Conservation (phyloP, 176 grass and related monocot genomes). For the Ampelocalamus luodianensis region DNA sequence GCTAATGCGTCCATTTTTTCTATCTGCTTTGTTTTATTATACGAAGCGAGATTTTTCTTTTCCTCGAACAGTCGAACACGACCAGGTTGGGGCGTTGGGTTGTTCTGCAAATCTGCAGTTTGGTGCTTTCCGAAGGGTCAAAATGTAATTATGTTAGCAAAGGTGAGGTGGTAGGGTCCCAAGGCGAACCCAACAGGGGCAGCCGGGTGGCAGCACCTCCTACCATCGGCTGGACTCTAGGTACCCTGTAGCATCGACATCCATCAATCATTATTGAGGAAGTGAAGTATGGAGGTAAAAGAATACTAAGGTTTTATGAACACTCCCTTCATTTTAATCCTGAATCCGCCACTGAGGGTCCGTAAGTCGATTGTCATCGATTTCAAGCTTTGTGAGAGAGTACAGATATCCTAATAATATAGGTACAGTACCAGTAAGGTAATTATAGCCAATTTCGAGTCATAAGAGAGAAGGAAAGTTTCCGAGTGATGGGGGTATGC, state of each 20-base stretch:
- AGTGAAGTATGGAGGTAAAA: no score
- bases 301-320: no score
- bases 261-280: no score
- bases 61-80: neutral
- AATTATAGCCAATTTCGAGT: conserved; percentile 12
- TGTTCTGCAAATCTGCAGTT: conserved; percentile 10
- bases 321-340: no score
- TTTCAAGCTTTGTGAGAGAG: no score
- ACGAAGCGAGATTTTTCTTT: conserved; percentile 45
- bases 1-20: conserved; percentile 56
- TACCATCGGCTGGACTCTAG: no score
- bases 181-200: no score
- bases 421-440: neutral
- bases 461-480: conserved; percentile 25
- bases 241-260: no score
- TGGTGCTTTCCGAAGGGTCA: conserved; percentile 6
- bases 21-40: conserved; percentile 56
- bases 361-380: neutral
- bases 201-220: no score
- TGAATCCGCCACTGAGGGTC: neutral
- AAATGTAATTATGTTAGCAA: neutral
- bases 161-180: neutral
- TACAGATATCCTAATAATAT: conserved; percentile 13
- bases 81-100: neutral
- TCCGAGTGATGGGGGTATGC: neutral